Base-by-base conservation (phyloP, 371 early-diverging fungal genomes). In the Cokeromyces recurvatus region DNA sequence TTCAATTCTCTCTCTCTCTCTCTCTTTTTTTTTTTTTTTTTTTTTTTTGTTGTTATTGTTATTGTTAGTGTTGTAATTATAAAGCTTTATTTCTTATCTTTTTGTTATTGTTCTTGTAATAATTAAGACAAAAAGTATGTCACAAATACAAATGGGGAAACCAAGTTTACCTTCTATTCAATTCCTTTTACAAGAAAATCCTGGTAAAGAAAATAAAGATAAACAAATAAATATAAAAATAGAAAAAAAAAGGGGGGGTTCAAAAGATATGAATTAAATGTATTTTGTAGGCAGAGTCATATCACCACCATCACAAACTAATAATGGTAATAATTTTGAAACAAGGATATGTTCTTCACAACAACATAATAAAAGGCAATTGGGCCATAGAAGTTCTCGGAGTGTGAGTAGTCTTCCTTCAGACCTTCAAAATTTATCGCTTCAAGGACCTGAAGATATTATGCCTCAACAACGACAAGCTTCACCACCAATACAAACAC, bases 111-210 rank as follows among this genome's bases (percentile, higher is more conserved):
- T n/a, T n/a, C n/a, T n/a, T n/a, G n/a, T n/a, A n/a, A n/a, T n/a
- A n/a, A n/a, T n/a, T n/a, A n/a, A n/a, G n/a, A n/a, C n/a, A n/a
- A n/a, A n/a, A n/a, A n/a, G n/a, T n/a, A 34, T 38, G 38, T 51
- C 42, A 24, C 34, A 49, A 25, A 12, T 41, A 34, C 22, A 15
- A 43, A 57, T 52, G 48, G 50, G 47, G 15, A 63, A 59, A 46
- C 64, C 59, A n/a, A 59, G 42, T 27, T 46, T 64, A 35, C 59
- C 59, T 41, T 64, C 64, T n/a, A 59, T 64, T 31, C 52, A 64
- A n/a, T 64, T 59, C 42, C 31, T 64, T 10, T 43, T 64, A 40
- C 53, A 57, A 36, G 55, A 64, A 49, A 31, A 36, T 9, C 41
- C 40, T 27, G 40, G 36, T 52, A 46, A 38, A 14, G 8, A 20